Evolutionary conservation across 176 grass and related monocot genomes (phyloP).

Genomic region (Eleusine coracana): DNA sequence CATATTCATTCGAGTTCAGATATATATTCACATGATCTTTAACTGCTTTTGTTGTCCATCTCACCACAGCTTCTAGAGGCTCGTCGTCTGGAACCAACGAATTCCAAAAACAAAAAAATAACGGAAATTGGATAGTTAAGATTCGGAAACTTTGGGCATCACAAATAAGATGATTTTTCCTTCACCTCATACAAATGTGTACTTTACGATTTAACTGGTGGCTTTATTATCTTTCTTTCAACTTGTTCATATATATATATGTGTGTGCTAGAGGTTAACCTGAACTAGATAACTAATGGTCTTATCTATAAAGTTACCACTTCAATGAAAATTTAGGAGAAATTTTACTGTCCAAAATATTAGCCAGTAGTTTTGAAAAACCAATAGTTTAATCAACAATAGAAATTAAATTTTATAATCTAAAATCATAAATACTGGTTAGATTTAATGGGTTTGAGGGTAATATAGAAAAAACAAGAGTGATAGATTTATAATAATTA

Average conservation of each 20-base stretch:
- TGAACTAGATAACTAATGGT: neutral
- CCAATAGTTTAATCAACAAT: no score
- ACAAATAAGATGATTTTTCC: neutral
- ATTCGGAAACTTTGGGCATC: neutral
- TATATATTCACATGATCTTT: constrained; percentile 40
- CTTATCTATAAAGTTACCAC: neutral
- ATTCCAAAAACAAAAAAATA: neutral
- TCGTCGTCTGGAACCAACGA: neutral
- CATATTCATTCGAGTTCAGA: constrained; percentile 37
- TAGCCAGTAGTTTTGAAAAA: no score
- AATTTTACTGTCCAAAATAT: no score
- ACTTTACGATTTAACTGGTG: neutral
- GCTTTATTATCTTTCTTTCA: neutral
- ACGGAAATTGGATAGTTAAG: neutral
- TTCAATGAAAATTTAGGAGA: neutral
- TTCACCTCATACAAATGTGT: constrained; percentile 12
- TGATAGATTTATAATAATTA: no score
- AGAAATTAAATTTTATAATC: no score
- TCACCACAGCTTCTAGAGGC: constrained; percentile 20
- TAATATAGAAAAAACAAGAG: no score
- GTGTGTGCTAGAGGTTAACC: neutral
- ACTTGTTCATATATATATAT: neutral
- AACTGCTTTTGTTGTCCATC: constrained; percentile 13
- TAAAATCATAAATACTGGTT: no score
- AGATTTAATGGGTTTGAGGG: no score